Evolutionary conservation across 768 basidiomycete species (phyloP).

Genomic region (Lentinula raphanica): DNA sequence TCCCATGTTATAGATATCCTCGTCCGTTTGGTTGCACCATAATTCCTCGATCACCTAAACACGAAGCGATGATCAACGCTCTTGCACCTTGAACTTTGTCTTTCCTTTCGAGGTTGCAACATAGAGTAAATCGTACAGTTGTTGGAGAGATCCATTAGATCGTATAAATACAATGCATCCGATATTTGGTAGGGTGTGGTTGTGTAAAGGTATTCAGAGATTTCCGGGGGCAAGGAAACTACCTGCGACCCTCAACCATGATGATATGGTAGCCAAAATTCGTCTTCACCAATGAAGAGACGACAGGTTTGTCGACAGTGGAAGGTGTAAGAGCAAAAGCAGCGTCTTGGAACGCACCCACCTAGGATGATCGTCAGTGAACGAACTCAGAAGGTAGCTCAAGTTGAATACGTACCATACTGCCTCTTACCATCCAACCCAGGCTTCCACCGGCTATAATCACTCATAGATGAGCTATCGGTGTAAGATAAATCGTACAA

Average conservation of each 20-base stretch:
- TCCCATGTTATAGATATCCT: neutral
- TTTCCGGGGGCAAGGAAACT: constrained; percentile 3
- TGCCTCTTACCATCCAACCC: constrained; percentile 83
- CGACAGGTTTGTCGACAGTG: constrained; percentile 69
- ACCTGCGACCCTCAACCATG: constrained; percentile 83
- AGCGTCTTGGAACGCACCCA: constrained; percentile 81
- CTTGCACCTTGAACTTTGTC: neutral
- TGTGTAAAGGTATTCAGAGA: no score
- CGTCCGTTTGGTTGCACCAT: neutral
- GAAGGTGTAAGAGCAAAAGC: constrained; percentile 79
- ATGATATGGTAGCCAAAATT: constrained; percentile 85
- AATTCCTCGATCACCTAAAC: neutral
- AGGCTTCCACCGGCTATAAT: constrained; percentile 72
- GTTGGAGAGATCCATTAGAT: no score
- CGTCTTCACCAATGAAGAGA: constrained; percentile 75
- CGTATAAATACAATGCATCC: no score
- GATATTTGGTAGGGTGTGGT: no score
- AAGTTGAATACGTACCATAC: constrained; percentile 57
- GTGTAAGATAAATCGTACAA: neutral
- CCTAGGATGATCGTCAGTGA: no score
- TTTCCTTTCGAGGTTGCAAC: no score
- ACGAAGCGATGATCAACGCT: neutral
- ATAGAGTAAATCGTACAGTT: no score
- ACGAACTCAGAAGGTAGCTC: no score
- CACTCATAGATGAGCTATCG: neutral